Conservation (phyloP, 257 asterid genomes). For the Fraxinus anomala region DNA sequence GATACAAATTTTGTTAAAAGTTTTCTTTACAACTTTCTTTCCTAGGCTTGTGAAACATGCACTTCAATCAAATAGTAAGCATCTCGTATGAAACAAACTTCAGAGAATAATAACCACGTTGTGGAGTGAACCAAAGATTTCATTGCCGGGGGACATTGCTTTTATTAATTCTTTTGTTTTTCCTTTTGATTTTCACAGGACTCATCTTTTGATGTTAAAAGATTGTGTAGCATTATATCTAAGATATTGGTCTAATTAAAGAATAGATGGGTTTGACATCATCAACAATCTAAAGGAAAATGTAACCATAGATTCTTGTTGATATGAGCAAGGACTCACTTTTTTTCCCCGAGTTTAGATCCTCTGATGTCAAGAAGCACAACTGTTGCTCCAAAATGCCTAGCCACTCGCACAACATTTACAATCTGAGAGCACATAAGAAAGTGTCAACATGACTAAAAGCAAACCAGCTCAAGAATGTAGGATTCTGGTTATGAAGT, state of each 20-base stretch:
- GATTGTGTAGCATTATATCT: not conserved
- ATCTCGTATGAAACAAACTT: not conserved
- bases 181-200: not conserved
- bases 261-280: not conserved
- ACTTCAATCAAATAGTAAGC: not conserved
- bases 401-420: conserved; percentile 58
- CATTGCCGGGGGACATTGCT: not conserved
- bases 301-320: not conserved
- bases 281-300: not conserved
- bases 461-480: not conserved
- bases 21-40: not conserved
- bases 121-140: not conserved
- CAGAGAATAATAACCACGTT: not conserved
- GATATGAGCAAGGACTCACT: conserved; percentile 29
- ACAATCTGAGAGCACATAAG: conserved; percentile 43
- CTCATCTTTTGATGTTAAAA: not conserved
- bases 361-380: conserved; percentile 58
- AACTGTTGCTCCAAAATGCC: conserved; percentile 60
- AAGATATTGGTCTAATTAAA: not conserved
- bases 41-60: not conserved
- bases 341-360: conserved; percentile 31
- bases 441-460: not conserved
- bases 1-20: not conserved
- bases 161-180: not conserved
- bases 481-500: not conserved